Percentiles rank a stretch among this genome's conserved stretches.
These are phyloP conservation scores for Brassica nigra DNA, from an alignment of 345 rosid species.

Conservation along the genomic window DNA sequence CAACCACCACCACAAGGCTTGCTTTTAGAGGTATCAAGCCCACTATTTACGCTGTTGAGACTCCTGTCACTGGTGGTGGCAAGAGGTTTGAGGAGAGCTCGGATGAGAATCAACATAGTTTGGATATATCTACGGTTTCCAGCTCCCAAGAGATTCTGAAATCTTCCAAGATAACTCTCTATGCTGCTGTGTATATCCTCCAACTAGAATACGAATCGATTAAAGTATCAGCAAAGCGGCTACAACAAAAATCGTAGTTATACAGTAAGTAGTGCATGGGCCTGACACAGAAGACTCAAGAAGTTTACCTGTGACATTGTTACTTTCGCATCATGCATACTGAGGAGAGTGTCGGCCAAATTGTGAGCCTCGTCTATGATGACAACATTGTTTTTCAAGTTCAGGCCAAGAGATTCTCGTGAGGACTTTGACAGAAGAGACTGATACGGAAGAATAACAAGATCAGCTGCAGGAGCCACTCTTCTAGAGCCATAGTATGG, in stretches of 20 bases:
- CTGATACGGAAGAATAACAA: constrained; percentile 91
- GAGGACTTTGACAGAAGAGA: constrained; percentile 91
- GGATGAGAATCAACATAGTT: constrained; percentile 69
- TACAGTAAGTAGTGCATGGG: constrained; percentile 10
- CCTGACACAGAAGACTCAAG: neutral
- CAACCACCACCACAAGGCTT: constrained; percentile 46
- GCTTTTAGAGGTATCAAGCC: constrained; percentile 42
- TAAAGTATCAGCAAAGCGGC: constrained; percentile 10
- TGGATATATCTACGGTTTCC: constrained; percentile 95
- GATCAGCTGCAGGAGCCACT: constrained; percentile 74
- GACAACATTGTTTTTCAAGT: constrained; percentile 72
- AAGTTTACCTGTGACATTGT: constrained; percentile 64
- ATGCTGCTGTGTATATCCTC: constrained; percentile 64
- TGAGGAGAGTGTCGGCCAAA: constrained; percentile 89
- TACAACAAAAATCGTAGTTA: constrained; percentile 1
- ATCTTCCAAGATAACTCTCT: constrained; percentile 72
- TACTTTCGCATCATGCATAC: constrained; percentile 82
- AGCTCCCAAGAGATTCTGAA: constrained; percentile 69
- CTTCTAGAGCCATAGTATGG: constrained; percentile 92
- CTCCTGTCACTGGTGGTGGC: constrained; percentile 37
- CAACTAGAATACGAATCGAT: constrained; percentile 53
- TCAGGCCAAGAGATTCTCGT: constrained; percentile 87
- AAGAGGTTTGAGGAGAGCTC: constrained; percentile 65
- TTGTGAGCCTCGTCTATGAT: constrained; percentile 97
- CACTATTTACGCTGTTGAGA: constrained; percentile 30